Base-by-base conservation (phyloP, 805 yeast genomes). In the Jamesozyma rosinii region DNA sequence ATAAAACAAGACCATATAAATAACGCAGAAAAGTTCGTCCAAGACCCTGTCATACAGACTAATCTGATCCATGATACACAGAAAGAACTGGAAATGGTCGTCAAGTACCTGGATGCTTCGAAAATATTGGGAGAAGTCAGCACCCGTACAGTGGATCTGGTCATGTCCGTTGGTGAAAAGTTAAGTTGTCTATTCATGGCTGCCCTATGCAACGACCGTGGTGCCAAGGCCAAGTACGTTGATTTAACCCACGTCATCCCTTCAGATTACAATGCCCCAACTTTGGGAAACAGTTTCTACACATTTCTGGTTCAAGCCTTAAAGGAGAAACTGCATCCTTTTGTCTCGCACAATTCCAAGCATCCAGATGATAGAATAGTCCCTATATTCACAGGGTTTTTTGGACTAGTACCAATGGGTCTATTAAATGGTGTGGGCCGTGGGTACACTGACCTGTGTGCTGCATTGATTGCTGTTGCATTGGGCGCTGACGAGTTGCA, bases 391-490 rank as follows among this genome's bases (percentile, higher is more conserved):
- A 92, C 98, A 26, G 98, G 98, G 2, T 92, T 86, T 63, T 92
- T 92, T 55, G 98, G 98, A 22, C 71, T 78, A 31, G 83, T 92
- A n/a, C 97, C 97, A 29, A 97, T 96, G 50, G 97, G 98, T 14
- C 69, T 92, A 44, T 69, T 92, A 51, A 83, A 83, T 55, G 86
- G 94, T 41, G 95, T 92, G 44, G 98, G 98, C 37, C 79, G 98
- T 59, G 98, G 98, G 32, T 92, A 92, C 66, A 92, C 98, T 9
- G 98, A 92, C 63, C 70, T 92, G 54, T 92, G 98, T 71, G 98
- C 98, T 17, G 98, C 97, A 1, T 72, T 92, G 57, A 76, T 88
- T 33, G 96, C 98, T 0, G 97, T 92, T 24, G 98, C 97, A 1
- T 66, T 83, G 40, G 77, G 74, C 49, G 97, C 97, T 4, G 94